Percentiles rank a stretch among this genome's conserved stretches.
Conservation (phyloP, 2,329 filamentous ascomycete species). For the Verticillium albo-atrum region DNA sequence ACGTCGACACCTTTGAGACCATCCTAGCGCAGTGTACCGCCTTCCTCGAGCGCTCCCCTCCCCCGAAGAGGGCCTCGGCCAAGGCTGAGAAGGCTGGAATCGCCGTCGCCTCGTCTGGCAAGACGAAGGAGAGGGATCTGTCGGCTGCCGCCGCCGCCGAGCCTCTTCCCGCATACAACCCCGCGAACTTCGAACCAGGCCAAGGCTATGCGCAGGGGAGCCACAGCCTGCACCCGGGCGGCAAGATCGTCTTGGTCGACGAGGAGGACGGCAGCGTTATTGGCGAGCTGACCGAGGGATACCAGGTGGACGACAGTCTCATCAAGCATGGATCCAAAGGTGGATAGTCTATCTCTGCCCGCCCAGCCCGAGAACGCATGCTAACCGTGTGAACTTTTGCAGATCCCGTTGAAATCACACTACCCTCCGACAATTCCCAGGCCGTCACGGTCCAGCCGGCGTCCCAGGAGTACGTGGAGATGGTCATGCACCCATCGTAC, state of each 20-base stretch:
- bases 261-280: slow-evolving; percentile 96
- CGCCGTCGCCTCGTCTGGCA: slow-evolving; percentile 17
- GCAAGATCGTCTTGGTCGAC: slow-evolving; percentile 87
- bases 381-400: background rate
- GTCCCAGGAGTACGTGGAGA: slow-evolving; percentile 66
- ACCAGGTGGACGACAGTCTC: slow-evolving; percentile 69
- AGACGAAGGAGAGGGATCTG: slow-evolving; percentile 14
- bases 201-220: slow-evolving; percentile 69
- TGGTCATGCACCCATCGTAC: slow-evolving; percentile 86
- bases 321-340: slow-evolving; percentile 89
- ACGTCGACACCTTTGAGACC: slow-evolving; percentile 94
- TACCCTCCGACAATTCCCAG: slow-evolving; percentile 62
- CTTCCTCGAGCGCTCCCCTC: slow-evolving; percentile 79
- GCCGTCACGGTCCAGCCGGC: slow-evolving; percentile 64
- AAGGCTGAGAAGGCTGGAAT: slow-evolving; percentile 23
- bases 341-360: slow-evolving; percentile 31
- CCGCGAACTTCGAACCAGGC: slow-evolving; percentile 72
- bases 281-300: slow-evolving; percentile 81
- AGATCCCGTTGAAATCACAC: slow-evolving; percentile 77
- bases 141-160: slow-evolving; percentile 24
- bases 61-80: slow-evolving; percentile 39
- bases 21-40: slow-evolving; percentile 97
- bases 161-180: slow-evolving; percentile 67
- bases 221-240: slow-evolving; percentile 52
- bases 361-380: background rate